These are phyloP conservation scores for Fusarium irregulare DNA, from an alignment of 2,329 filamentous ascomycete species.

Conservation along the genomic window DNA sequence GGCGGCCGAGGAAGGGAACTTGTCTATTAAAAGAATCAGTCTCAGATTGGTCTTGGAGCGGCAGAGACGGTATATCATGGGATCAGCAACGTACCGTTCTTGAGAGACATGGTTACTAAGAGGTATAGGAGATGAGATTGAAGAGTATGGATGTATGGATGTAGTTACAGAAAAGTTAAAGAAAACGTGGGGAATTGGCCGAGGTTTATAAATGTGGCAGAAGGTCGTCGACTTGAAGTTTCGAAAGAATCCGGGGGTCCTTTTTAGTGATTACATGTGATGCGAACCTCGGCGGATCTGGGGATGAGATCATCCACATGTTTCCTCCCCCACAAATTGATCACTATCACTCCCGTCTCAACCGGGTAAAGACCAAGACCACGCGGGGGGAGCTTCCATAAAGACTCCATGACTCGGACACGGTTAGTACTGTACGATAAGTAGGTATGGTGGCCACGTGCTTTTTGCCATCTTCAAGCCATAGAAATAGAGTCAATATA, in stretches of 20 bases:
- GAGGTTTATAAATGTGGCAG: slow-evolving; percentile 39
- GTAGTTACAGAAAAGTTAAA: slow-evolving; percentile 4
- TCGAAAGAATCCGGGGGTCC: slow-evolving; percentile 10
- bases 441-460: slow-evolving; percentile 32
- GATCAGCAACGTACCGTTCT: slow-evolving; percentile 68
- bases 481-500: background rate
- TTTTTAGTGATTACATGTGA: slow-evolving; percentile 31
- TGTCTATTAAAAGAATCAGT: slow-evolving; percentile 61
- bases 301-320: slow-evolving; percentile 35
- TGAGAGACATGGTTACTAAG: slow-evolving; percentile 72
- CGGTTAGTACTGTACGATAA: background rate
- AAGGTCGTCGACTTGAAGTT: slow-evolving; percentile 19
- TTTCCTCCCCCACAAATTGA: slow-evolving; percentile 28
- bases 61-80: background rate
- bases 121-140: background rate
- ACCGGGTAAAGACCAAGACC: background rate
- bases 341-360: background rate
- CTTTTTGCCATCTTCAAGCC: slow-evolving; percentile 12
- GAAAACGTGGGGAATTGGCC: slow-evolving; percentile 31
- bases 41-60: background rate
- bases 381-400: slow-evolving; percentile 18
- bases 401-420: slow-evolving; percentile 28
- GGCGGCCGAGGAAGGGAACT: slow-evolving; percentile 88
- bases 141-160: background rate
- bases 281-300: slow-evolving; percentile 33